These are phyloP conservation scores for Orbilia blumenaviensis DNA, from an alignment of 2,329 filamentous ascomycete species.

Conservation along the genomic window DNA sequence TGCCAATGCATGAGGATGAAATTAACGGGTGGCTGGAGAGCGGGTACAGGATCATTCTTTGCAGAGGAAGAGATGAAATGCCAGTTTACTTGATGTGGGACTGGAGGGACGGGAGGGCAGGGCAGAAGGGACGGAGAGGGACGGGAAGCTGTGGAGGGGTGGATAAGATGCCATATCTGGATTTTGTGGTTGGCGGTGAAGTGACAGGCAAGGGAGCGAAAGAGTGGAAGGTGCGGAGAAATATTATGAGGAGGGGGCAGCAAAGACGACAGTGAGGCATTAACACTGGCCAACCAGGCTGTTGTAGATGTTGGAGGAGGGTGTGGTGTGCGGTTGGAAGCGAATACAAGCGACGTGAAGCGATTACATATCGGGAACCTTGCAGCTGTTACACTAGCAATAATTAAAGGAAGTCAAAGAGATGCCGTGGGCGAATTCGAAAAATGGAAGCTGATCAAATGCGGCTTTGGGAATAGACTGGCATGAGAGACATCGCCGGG, in stretches of 20 bases:
- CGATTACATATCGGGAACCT: constrained; percentile 33
- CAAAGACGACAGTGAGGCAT: constrained; percentile 43
- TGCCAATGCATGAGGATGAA: constrained; percentile 64
- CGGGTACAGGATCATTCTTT: constrained; percentile 68
- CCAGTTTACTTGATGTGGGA: constrained; percentile 69
- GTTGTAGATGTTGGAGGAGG: background rate
- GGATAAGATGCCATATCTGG: constrained; percentile 68
- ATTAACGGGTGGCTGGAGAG: constrained; percentile 62
- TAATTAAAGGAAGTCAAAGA: background rate
- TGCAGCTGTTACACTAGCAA: constrained; percentile 13
- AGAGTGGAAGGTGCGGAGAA: constrained; percentile 70
- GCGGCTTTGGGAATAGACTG: constrained; percentile 10
- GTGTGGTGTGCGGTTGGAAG: constrained; percentile 44
- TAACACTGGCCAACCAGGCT: constrained; percentile 7
- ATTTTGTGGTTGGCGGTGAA: constrained; percentile 67
- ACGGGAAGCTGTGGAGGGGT: constrained; percentile 40
- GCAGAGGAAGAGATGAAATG: constrained; percentile 74
- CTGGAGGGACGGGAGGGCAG: constrained; percentile 38
- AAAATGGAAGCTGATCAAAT: constrained; percentile 12
- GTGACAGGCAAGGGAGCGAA: constrained; percentile 69
- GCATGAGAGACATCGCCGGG: constrained; percentile 10
- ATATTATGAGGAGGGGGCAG: constrained; percentile 49
- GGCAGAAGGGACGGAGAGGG: constrained; percentile 39
- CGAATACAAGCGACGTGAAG: constrained; percentile 52
- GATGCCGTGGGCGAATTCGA: background rate